phyloP scores from a whole-genome alignment of 257 asterid species.

The Solanum ossicruentum region DNA sequence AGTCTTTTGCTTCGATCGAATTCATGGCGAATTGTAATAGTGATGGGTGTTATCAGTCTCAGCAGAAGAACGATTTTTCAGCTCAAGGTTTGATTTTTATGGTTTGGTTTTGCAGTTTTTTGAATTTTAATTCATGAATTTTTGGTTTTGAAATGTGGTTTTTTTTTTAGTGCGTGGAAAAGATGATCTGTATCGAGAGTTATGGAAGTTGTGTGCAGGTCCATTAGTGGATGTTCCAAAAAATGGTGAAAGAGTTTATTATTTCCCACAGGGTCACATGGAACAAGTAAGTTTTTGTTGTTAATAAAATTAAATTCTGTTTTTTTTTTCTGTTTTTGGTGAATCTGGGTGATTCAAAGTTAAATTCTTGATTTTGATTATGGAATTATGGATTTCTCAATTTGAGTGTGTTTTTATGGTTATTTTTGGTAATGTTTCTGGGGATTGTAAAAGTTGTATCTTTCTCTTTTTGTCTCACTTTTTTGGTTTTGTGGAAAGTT shows the following conservation, averaged over 20 bases:
- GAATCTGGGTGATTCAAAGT: not conserved
- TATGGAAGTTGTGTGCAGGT: slow-evolving; percentile 97
- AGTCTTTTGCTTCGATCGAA: not conserved
- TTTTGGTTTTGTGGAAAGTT: slow-evolving; percentile 33
- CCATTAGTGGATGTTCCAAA: slow-evolving; percentile 88
- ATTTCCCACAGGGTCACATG: slow-evolving; percentile 99
- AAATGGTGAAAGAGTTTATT: slow-evolving; percentile 59
- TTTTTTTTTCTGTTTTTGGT: not conserved
- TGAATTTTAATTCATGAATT: not conserved
- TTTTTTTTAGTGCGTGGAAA: slow-evolving; percentile 7
- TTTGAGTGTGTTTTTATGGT: not conserved
- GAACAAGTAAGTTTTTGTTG: slow-evolving; percentile 58
- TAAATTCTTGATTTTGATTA: slow-evolving; percentile 13
- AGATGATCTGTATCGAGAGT: slow-evolving; percentile 50
- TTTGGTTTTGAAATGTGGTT: not conserved
- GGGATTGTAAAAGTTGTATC: slow-evolving; percentile 7
- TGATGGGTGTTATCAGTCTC: slow-evolving; percentile 13
- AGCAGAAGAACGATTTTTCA: slow-evolving; percentile 6
- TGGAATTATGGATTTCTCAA: not conserved
- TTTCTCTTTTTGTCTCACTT: not conserved
- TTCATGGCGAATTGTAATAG: slow-evolving; percentile 14
- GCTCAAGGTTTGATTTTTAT: slow-evolving; percentile 10
- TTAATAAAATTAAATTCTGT: not conserved
- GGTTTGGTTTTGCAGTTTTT: not conserved
- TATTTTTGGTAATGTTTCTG: not conserved